These are phyloP conservation scores for Pseudogymnoascus sp. DNA, from an alignment of 2,329 filamentous ascomycete species.

Conservation along the genomic window DNA sequence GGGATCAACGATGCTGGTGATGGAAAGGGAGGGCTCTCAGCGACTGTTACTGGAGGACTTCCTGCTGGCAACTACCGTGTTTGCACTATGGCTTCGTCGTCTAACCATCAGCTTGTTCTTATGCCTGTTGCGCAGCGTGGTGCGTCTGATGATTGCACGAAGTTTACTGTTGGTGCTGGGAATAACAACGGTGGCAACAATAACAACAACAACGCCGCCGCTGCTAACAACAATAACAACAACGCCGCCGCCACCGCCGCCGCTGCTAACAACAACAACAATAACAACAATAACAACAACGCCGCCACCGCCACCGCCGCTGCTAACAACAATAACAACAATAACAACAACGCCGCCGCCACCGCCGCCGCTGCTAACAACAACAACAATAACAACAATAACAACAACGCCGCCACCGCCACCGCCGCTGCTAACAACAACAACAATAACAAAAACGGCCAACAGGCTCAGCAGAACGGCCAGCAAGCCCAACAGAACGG, in stretches of 20 bases:
- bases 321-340: conserved; percentile 13
- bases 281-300: conserved; percentile 2
- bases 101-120: conserved; percentile 36
- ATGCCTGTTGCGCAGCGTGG: conserved; percentile 39
- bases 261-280: conserved; percentile 14
- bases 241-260: conserved; percentile 16
- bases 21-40: conserved; percentile 30
- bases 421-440: too few relatives aligned
- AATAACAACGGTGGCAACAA: conserved; percentile 17
- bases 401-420: not conserved
- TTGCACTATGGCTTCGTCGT: conserved; percentile 35
- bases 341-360: not conserved
- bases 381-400: too few relatives aligned
- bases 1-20: conserved; percentile 34
- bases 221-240: conserved; percentile 13
- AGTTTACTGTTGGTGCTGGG: conserved; percentile 30
- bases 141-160: conserved; percentile 36
- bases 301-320: too few relatives aligned
- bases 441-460: too few relatives aligned
- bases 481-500: too few relatives aligned
- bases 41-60: conserved; percentile 32
- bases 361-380: too few relatives aligned
- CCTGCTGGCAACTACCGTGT: conserved; percentile 35
- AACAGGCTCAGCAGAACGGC: too few relatives aligned
- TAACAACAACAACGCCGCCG: conserved; percentile 13